A percentile compares a stretch with the other conserved stretches of the same genome.
Conservation (phyloP, 2,329 filamentous ascomycete genomes). For the Periglandula ipomoeae region DNA sequence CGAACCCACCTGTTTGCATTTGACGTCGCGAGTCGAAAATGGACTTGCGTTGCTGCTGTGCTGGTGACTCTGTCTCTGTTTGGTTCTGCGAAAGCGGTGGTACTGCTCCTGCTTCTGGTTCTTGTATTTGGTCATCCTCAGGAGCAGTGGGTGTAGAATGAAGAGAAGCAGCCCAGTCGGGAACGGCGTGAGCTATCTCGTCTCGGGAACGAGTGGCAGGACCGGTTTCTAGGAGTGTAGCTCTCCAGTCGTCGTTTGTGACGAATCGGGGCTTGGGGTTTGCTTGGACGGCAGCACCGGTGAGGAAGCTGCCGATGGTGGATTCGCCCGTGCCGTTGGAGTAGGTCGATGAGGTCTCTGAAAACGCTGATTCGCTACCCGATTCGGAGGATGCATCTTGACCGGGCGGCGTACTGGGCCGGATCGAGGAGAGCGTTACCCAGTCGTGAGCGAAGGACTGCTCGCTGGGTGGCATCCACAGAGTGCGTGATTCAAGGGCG, state of each 20-base stretch:
- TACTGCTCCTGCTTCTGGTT: neutral
- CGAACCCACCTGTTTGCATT: neutral
- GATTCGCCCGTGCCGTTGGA: slow-evolving; percentile 9
- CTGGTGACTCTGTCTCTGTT: too few relatives aligned
- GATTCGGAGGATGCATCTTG: slow-evolving; percentile 7
- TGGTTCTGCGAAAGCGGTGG: too few relatives aligned
- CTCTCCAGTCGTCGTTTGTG: neutral
- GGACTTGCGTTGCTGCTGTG: neutral
- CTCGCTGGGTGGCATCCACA: slow-evolving; percentile 4
- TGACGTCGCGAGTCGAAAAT: neutral
- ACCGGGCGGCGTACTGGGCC: slow-evolving; percentile 5
- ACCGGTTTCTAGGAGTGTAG: neutral
- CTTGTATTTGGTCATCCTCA: neutral
- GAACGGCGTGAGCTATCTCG: neutral
- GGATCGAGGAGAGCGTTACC: slow-evolving; percentile 8
- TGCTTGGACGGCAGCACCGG: neutral
- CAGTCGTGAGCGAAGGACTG: slow-evolving; percentile 7
- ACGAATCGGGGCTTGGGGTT: neutral
- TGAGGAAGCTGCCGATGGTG: slow-evolving; percentile 5
- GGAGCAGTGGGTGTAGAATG: neutral
- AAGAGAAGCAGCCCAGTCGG: slow-evolving; percentile 1
- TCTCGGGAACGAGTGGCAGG: neutral
- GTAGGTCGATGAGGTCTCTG: slow-evolving; percentile 9
- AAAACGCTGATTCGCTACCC: slow-evolving; percentile 9
- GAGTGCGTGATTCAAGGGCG: slow-evolving; percentile 2